phyloP scores from a whole-genome alignment of 257 asterid species.

The Salvia splendens region DNA sequence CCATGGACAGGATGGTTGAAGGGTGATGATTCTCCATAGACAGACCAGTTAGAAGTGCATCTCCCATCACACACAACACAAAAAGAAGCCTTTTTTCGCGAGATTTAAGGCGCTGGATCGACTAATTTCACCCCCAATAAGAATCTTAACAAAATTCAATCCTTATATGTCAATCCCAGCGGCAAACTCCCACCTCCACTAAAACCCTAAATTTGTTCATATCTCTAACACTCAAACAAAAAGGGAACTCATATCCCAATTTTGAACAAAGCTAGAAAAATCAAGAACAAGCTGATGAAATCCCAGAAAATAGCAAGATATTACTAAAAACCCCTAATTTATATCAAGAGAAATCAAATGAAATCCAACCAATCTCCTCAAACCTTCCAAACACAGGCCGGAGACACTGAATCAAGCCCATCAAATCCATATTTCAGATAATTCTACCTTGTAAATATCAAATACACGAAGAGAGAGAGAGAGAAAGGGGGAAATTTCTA shows the following conservation, averaged over 20 bases:
- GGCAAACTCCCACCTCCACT: conserved; percentile 46
- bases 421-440: conserved; percentile 38
- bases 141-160: conserved; percentile 35
- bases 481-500: not conserved
- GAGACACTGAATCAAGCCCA: conserved; percentile 49
- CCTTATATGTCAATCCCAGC: conserved; percentile 43
- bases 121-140: conserved; percentile 36
- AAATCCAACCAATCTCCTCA: conserved; percentile 40
- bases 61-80: conserved; percentile 45
- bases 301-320: conserved; percentile 1
- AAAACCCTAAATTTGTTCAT: conserved; percentile 43
- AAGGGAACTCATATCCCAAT: conserved; percentile 17
- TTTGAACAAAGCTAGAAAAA: conserved; percentile 5
- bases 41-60: conserved; percentile 48
- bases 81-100: conserved; percentile 11
- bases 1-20: conserved; percentile 73
- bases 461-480: not conserved
- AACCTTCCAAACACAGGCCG: conserved; percentile 43
- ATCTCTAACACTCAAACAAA: conserved; percentile 14
- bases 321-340: conserved; percentile 21
- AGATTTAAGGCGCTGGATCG: conserved; percentile 9
- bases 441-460: conserved; percentile 16
- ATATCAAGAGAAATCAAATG: conserved; percentile 24
- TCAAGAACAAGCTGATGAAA: conserved; percentile 14
- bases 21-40: conserved; percentile 77